phyloP scores from a whole-genome alignment of 2,329 filamentous ascomycete species.

The Xylariales sp. region DNA sequence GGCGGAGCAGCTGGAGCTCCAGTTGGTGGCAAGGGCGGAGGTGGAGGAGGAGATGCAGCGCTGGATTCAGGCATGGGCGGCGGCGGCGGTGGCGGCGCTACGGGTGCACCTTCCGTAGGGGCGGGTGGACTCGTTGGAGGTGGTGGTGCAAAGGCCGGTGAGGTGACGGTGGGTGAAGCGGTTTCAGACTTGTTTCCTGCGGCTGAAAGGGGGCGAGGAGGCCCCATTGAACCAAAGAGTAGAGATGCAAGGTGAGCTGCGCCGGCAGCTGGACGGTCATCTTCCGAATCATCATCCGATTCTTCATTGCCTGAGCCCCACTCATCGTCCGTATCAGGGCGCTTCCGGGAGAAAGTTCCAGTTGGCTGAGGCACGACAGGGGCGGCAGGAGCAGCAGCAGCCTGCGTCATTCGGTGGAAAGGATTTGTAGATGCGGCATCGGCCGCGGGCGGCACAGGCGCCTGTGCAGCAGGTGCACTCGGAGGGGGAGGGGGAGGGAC shows the following conservation, averaged over 20 bases:
- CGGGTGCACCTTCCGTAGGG: conserved; percentile 22
- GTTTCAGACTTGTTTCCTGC: conserved; percentile 63
- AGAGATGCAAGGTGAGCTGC: conserved; percentile 93
- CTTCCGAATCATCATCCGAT: conserved; percentile 68
- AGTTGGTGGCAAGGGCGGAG: conserved; percentile 25
- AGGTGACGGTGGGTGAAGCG: conserved; percentile 33
- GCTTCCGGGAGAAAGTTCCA: conserved; percentile 48
- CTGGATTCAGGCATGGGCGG: conserved; percentile 31
- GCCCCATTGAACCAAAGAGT: conserved; percentile 94
- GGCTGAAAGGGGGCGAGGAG: conserved; percentile 81
- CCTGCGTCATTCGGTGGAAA: conserved; percentile 81
- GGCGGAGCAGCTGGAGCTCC: conserved; percentile 36
- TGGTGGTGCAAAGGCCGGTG: conserved; percentile 27
- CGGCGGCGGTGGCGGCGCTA: conserved; percentile 23
- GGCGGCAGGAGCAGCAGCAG: conserved; percentile 32
- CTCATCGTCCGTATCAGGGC: conserved; percentile 57
- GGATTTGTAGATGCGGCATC: conserved; percentile 81
- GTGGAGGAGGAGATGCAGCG: conserved; percentile 21
- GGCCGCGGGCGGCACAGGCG: conserved; percentile 30
- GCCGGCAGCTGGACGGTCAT: conserved; percentile 73
- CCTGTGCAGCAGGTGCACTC: conserved; percentile 29
- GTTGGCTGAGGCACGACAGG: conserved; percentile 40
- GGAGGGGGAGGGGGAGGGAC: conserved; percentile 34
- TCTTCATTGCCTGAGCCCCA: conserved; percentile 76
- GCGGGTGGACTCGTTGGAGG: conserved; percentile 12